Base-by-base conservation (phyloP, 1,139 yeast genomes). In the Lizanozyma gosingica region DNA sequence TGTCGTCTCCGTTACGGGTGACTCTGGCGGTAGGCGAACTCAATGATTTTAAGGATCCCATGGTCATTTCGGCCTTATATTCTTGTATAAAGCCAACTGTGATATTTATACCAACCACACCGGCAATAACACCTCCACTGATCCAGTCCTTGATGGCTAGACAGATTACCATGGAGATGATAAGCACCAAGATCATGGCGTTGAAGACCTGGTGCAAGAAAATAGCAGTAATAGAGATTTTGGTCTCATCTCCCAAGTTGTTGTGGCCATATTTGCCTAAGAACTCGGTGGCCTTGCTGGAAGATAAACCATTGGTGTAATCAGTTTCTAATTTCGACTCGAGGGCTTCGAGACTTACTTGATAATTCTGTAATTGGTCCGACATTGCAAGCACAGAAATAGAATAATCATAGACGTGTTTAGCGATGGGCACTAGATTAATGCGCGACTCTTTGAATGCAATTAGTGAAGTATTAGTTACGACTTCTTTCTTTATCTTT, bases 241-340 rank as follows among this genome's bases (percentile, higher is more conserved):
- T 47, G 22, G 52, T 56, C 11, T 53, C 65, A 15, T 57, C 59
- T 2, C 67, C 67, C 18, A 63, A 52, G 15, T 50, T 48, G 44
- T 63, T 63, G 3, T 45, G 45, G 14, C 67, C 67, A 41, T 50
- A 50, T 22, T 22, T 22, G 29, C 47, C 48, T 2, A 63, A 50
- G 3, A 71, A 47, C 4, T 51, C 43, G 2, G 48, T 43, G 4
- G 71, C 81, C 38, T 63, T 66, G 3, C 49, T 45, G 2, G 56
- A 47, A 2, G 69, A 47, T 35, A 81, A 65, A n/a, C 92, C 90
- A 42, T 59, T 61, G 2, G 62, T 55, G 14, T 60, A 38, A 51
- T 67, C 57, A 2, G 81, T 66, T 2, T 55, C 29, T 22, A 22
- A 22, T 22, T 22, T 22, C 6, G 29, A 22, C 11, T 22, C 29